Evolutionary conservation across 202 grass and related monocot genomes (phyloP), one percentile per base, ranked within the genome.

Genomic region (Hordeum pubiflorum): DNA sequence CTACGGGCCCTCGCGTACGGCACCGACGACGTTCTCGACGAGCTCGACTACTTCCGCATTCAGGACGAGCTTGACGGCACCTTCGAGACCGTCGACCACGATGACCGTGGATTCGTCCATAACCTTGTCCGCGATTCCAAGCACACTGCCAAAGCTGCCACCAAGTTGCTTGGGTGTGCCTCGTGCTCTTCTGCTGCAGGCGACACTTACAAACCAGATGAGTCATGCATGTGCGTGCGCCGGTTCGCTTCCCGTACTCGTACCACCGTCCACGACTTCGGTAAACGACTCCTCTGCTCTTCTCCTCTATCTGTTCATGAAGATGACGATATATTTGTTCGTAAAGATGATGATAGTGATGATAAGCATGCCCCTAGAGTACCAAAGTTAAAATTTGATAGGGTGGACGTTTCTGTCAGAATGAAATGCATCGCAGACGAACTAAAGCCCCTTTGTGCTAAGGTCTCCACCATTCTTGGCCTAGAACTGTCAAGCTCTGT

Each of bases 11-110:
- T 86, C 3, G 69, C 50, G 9, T 82, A 82, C 10, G 21, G 6
- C 1, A 75, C 75, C 1, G 88, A 90, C 14, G 79, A 90, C 64
- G 71, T 80, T 17, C 67, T 90, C 0, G 87, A 85, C 29, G 87
- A 89, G 63, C 10, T 89, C 18, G 82, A 89, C 68, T 89, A 81
- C 26, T 85, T 79, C 32, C 48, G 71, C 10, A 63, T 89, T 62
- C 80, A 89, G 54, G 60, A 83, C 15, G 55, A 82, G 20, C 34
- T 88, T 0, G 48, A 84, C 1, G 68, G 67, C 54, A 76, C 50
- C 52, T 58, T 37, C 20, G 73, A 76, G 10, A 10, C 33, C 50
- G 1, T 40, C 32, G 73, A 75, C 34, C 8, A 37, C 33, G 31
- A 38, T 33, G 36, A 31, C 60, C 27, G 26, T n/a, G 76, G 76